Evolutionary conservation across 2,329 filamentous ascomycete genomes (phyloP), one percentile per base, ranked within the genome.

Genomic region (Thermomyces lanuginosus): DNA sequence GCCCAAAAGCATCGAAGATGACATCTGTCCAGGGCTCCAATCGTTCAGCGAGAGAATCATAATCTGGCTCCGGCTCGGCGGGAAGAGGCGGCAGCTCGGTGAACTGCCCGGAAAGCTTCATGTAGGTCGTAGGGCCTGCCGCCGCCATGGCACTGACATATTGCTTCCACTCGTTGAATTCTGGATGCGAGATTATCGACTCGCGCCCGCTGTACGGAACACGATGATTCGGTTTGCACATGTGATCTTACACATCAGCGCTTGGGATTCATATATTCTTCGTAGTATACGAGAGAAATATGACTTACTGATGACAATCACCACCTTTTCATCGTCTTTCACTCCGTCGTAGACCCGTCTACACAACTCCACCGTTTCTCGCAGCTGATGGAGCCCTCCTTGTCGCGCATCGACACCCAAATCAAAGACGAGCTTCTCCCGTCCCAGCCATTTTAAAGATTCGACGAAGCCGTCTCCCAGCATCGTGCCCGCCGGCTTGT

Each of bases 21-120:
- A 76, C 68, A 33, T 72, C 67, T 2, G 81, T 65, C 75, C 80
- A 91, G 13, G 75, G 73, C 32, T 66, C 61, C 11, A 79, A 61
- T 21, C 64, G 63, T 34, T 66, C 58, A 37, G 80, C 72, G 6
- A 51, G 31, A n/a, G 27, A 31, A 4, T 19, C 7, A 7, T 44
- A 26, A 31, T 49, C 31, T 6, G 29, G 29, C 4, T 46, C 39
- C 2, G 14, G 4, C 6, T 31, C 27, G 5, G 32, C 6, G 4
- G 37, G 32, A 8, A 54, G 60, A 3, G 72, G 45, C 0, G 58
- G 64, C 53, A 93, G 72, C 55, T 92, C 81, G 10, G 76, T 72
- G 51, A 93, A 84, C 24, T 65, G 69, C 5, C 86, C 86, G 0
- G 78, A 86, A n/a, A 93, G 66, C 59, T 93, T 92, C 67, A 93